Evolutionary conservation across 805 yeast genomes (phyloP).

Genomic region (Kodamaea neixiangensis): DNA sequence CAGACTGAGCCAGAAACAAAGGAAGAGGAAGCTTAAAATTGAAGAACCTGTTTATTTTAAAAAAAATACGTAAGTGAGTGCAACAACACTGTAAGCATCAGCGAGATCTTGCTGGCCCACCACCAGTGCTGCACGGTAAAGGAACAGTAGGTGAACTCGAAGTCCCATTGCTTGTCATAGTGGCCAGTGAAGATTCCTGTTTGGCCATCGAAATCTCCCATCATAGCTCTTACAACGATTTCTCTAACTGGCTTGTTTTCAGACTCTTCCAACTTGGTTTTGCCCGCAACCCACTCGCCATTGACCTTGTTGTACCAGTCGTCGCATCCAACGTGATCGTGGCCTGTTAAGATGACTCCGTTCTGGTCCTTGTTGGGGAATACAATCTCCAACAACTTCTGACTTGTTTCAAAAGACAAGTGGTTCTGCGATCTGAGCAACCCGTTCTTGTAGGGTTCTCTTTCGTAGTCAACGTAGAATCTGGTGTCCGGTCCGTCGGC

Average conservation of each 20-base stretch:
- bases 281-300: constrained; percentile 63
- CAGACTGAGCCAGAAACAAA: constrained; percentile 1
- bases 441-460: constrained; percentile 69
- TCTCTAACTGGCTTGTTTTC: constrained; percentile 57
- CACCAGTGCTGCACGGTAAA: constrained; percentile 88
- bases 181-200: constrained; percentile 83
- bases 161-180: constrained; percentile 62
- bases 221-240: constrained; percentile 85
- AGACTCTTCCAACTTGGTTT: constrained; percentile 26
- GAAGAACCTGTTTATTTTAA: neutral
- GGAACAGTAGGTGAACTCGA: constrained; percentile 72
- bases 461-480: constrained; percentile 51
- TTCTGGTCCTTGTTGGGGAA: constrained; percentile 62
- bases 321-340: constrained; percentile 94
- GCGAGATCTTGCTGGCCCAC: constrained; percentile 79
- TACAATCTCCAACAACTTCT: constrained; percentile 66
- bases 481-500: constrained; percentile 74
- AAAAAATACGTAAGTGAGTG: constrained; percentile 10
- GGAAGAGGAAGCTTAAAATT: constrained; percentile 9
- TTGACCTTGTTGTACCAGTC: constrained; percentile 54
- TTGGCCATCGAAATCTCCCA: constrained; percentile 95
- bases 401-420: constrained; percentile 64
- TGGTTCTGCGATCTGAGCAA: constrained; percentile 84
- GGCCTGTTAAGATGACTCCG: constrained; percentile 89
- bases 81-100: constrained; percentile 33